Conservation (phyloP, 768 basidiomycete genomes). For the Trametes sanguinea region DNA sequence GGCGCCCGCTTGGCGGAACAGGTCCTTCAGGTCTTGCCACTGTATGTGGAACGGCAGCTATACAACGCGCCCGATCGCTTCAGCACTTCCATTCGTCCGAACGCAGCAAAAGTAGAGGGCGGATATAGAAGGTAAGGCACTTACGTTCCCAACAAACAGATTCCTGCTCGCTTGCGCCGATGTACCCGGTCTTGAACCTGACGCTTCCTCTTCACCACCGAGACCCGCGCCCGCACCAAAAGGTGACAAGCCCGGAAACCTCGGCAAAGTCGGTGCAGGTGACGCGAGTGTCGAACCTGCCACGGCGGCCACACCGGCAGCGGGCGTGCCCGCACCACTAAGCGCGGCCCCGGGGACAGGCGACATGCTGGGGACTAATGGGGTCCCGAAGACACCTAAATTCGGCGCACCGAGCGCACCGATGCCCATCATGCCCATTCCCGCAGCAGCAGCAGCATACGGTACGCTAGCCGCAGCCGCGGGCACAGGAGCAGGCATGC, state of each 20-base stretch:
- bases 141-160: slow-evolving; percentile 88
- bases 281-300: slow-evolving; percentile 9
- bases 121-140: slow-evolving; percentile 33
- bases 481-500: slow-evolving; percentile 15
- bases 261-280: slow-evolving; percentile 14
- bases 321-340: slow-evolving; percentile 14
- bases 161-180: slow-evolving; percentile 44
- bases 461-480: neutral
- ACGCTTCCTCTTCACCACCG: slow-evolving; percentile 8
- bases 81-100: neutral
- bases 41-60: slow-evolving; percentile 92
- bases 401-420: slow-evolving; percentile 27
- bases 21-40: slow-evolving; percentile 98
- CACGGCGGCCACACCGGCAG: neutral
- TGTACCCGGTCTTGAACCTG: slow-evolving; percentile 12
- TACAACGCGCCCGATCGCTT: neutral
- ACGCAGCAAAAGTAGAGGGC: neutral
- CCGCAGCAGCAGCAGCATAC: slow-evolving; percentile 6
- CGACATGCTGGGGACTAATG: neutral
- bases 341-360: neutral
- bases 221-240: neutral
- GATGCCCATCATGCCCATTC: slow-evolving; percentile 21
- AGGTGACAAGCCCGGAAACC: slow-evolving; percentile 15
- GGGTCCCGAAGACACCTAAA: neutral
- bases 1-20: slow-evolving; percentile 88